Evolutionary conservation across 2,329 filamentous ascomycete genomes (phyloP).

Genomic region (Stromatinia cepivora): DNA sequence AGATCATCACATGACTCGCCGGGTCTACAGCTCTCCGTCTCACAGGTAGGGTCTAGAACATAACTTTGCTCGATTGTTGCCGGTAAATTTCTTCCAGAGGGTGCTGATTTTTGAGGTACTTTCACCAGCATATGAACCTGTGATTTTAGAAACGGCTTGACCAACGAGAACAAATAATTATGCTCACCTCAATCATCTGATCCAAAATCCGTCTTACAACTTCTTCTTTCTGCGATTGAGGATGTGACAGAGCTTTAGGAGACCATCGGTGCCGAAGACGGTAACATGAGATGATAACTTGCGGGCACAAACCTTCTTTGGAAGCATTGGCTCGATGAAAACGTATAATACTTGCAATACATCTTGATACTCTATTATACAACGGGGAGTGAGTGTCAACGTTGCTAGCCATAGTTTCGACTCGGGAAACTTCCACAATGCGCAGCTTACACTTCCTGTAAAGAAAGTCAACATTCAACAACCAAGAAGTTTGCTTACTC

Average conservation of each 20-base stretch:
- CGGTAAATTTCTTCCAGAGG: slow-evolving; percentile 18
- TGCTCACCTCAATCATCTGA: slow-evolving; percentile 21
- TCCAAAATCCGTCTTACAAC: slow-evolving; percentile 15
- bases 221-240: slow-evolving; percentile 18
- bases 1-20: slow-evolving; percentile 18
- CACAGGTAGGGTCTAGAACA: slow-evolving; percentile 8
- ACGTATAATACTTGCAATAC: slow-evolving; percentile 20
- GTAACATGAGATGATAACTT: slow-evolving; percentile 22
- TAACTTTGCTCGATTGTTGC: slow-evolving; percentile 21
- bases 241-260: slow-evolving; percentile 6
- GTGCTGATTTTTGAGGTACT: not conserved
- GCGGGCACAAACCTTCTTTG: slow-evolving; percentile 21
- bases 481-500: not conserved
- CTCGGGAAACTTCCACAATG: not conserved
- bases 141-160: not conserved
- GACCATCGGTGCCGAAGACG: slow-evolving; percentile 13
- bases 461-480: not conserved
- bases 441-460: not conserved
- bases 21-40: slow-evolving; percentile 1
- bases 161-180: not conserved
- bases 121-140: slow-evolving; percentile 6
- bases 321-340: slow-evolving; percentile 20
- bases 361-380: slow-evolving; percentile 19
- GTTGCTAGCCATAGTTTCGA: not conserved
- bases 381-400: not conserved